Evolutionary conservation across 2,329 filamentous ascomycete genomes (phyloP).

Genomic region (Fusarium sp.): DNA sequence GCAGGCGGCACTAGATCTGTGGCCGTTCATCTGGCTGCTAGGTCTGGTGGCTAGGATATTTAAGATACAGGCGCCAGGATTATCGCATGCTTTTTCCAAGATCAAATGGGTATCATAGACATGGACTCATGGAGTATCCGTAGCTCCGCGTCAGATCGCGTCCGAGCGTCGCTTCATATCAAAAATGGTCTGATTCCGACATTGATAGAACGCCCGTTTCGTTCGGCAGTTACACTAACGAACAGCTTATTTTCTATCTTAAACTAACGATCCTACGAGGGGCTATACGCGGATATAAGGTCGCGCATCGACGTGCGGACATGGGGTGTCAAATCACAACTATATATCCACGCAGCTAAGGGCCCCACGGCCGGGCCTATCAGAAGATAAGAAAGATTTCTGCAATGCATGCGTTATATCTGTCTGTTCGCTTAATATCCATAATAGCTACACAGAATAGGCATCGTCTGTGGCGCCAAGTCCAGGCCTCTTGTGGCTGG

Average conservation of each 20-base stretch:
- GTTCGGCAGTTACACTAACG: conserved; percentile 9
- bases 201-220: conserved; percentile 19
- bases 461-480: neutral
- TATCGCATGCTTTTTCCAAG: neutral
- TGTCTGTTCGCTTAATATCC: neutral
- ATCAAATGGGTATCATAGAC: neutral
- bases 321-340: conserved; percentile 25
- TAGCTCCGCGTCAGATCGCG: neutral
- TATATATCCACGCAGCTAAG: conserved; percentile 5
- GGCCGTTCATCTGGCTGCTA: neutral
- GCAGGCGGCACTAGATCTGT: conserved; percentile 11
- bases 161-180: conserved; percentile 10
- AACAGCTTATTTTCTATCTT: conserved; percentile 8
- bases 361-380: neutral
- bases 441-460: neutral
- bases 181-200: conserved; percentile 17
- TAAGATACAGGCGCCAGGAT: neutral
- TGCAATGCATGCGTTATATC: conserved; percentile 1
- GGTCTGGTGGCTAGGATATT: neutral
- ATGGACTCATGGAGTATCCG: neutral
- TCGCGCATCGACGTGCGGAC: neutral
- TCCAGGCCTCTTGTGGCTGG: neutral
- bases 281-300: conserved; percentile 7
- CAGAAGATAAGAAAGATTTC: neutral
- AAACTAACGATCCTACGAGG: neutral